A percentile compares a stretch with the other conserved stretches of the same genome.
These are phyloP conservation scores for Diaporthe longicolla DNA, from an alignment of 2,329 filamentous ascomycete genomes.

Conservation along the genomic window DNA sequence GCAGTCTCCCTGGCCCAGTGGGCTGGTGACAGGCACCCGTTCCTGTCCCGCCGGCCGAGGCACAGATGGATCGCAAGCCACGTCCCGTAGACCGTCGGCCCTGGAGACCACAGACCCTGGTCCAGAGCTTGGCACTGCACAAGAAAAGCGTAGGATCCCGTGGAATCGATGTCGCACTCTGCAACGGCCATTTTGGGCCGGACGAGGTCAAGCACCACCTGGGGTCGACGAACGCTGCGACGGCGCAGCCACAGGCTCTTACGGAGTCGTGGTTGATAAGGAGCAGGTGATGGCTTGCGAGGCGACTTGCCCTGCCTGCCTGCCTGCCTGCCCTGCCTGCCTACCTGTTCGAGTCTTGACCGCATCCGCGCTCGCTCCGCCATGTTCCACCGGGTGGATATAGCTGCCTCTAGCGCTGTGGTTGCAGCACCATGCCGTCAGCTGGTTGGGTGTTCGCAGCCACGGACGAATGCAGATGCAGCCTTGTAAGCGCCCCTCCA, in stretches of 20 bases:
- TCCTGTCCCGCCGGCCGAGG: conserved; percentile 23
- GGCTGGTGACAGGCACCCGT: conserved; percentile 32
- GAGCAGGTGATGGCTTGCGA: not conserved
- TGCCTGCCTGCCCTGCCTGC: too few species aligned
- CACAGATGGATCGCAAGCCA: conserved; percentile 9
- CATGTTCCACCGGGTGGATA: conserved; percentile 12
- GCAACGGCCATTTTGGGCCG: not conserved
- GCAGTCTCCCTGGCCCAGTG: not conserved
- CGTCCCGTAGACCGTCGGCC: conserved; percentile 12
- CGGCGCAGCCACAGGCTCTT: not conserved
- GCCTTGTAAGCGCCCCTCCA: conserved; percentile 29
- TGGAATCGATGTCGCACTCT: not conserved
- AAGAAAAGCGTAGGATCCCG: conserved; percentile 23
- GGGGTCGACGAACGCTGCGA: not conserved
- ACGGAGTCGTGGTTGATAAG: not conserved
- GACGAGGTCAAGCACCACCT: not conserved
- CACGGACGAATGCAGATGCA: conserved; percentile 30
- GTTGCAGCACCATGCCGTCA: conserved; percentile 11
- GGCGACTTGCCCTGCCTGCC: not conserved
- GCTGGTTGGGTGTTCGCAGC: conserved; percentile 25
- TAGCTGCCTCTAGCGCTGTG: conserved; percentile 3
- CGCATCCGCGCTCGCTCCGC: conserved; percentile 29
- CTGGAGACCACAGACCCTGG: conserved; percentile 9
- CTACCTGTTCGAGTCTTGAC: too few species aligned
- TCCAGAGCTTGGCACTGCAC: conserved; percentile 7